These are phyloP conservation scores for Urtica urens DNA, from an alignment of 306 rosid genomes.

Conservation along the genomic window DNA sequence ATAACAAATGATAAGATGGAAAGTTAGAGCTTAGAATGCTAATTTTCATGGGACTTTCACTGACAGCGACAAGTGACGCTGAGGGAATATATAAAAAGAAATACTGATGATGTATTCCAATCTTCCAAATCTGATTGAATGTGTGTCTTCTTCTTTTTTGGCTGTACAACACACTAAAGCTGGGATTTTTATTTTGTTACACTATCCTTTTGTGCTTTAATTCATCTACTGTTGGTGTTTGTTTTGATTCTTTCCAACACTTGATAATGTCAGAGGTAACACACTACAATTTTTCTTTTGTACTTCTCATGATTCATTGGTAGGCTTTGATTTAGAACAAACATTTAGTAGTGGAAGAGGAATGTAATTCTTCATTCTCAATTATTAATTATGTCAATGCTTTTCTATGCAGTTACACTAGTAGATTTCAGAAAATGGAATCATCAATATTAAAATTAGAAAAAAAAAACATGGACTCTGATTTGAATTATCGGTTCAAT, in stretches of 20 bases:
- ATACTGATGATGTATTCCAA: conserved; percentile 19
- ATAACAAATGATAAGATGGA: conserved; percentile 2
- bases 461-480: not conserved
- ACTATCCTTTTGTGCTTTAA: conserved; percentile 4
- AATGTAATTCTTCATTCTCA: conserved; percentile 7
- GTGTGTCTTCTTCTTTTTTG: conserved; percentile 21
- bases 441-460: not conserved
- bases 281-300: conserved; percentile 10
- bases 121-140: conserved; percentile 21
- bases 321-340: conserved; percentile 6
- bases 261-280: conserved; percentile 20
- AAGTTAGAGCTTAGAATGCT: conserved; percentile 43
- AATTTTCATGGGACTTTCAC: conserved; percentile 48
- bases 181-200: not conserved
- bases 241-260: conserved; percentile 23
- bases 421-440: too few species aligned
- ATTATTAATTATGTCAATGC: not conserved
- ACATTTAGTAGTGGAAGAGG: not conserved
- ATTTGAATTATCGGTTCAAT: not conserved
- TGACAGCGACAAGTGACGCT: conserved; percentile 43
- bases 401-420: too few species aligned
- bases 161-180: conserved; percentile 19
- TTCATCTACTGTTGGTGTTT: conserved; percentile 10
- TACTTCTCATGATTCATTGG: conserved; percentile 13
- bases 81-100: conserved; percentile 45